phyloP scores from a whole-genome alignment of 345 rosid genomes.

The Eucalyptus pauciflora region DNA sequence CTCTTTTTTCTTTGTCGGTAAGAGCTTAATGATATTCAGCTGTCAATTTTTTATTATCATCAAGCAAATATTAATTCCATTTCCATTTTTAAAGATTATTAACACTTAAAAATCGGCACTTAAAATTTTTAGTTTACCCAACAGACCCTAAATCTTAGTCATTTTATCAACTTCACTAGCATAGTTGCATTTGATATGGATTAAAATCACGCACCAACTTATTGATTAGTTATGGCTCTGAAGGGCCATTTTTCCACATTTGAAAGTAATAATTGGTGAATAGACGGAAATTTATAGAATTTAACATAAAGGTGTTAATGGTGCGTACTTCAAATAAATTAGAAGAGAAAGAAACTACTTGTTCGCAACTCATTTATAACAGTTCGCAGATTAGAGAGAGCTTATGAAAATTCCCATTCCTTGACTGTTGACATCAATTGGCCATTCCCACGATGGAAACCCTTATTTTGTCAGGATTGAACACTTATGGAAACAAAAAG shows the following conservation, averaged over 20 bases:
- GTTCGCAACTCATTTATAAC: too few relatives aligned
- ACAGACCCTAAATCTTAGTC: background rate
- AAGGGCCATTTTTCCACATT: background rate
- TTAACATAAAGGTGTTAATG: background rate
- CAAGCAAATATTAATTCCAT: background rate
- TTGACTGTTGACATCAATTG: too few relatives aligned
- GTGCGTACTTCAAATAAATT: background rate
- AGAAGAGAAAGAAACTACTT: background rate
- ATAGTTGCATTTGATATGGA: background rate
- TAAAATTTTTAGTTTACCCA: background rate
- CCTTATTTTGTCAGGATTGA: too few relatives aligned
- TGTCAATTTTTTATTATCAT: background rate
- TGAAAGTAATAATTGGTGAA: background rate
- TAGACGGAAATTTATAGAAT: background rate
- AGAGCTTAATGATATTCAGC: background rate
- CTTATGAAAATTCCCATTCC: too few relatives aligned
- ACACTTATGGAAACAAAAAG: too few relatives aligned
- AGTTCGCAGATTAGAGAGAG: too few relatives aligned
- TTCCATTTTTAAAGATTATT: background rate
- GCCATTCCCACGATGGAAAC: too few relatives aligned
- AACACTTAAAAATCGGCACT: background rate
- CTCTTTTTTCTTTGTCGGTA: background rate
- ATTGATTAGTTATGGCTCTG: too few relatives aligned
- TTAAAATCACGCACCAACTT: too few relatives aligned
- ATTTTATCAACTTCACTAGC: background rate